phyloP scores from a whole-genome alignment of 2,329 filamentous ascomycete species.

The Colletotrichum tropicale region DNA sequence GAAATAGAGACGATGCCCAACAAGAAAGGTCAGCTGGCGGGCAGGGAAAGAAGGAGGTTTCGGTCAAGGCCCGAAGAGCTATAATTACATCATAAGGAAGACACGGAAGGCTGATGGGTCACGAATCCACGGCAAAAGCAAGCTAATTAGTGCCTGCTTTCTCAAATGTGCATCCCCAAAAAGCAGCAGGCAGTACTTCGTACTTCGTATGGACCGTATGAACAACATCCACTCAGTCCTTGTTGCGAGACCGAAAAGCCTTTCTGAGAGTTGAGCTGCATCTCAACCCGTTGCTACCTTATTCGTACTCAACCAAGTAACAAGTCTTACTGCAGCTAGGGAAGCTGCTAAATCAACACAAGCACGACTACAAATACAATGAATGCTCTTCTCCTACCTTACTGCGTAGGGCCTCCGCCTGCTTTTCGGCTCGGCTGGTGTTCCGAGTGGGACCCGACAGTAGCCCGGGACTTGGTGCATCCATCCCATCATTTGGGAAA shows the following conservation, averaged over 20 bases:
- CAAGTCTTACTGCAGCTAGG: background rate
- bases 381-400: background rate
- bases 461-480: background rate
- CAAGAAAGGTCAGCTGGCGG: background rate
- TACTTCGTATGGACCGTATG: background rate
- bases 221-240: background rate
- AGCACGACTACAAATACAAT: background rate
- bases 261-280: background rate
- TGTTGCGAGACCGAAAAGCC: background rate
- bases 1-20: background rate
- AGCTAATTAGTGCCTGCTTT: background rate
- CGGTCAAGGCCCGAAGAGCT: constrained; percentile 16
- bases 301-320: background rate
- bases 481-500: background rate
- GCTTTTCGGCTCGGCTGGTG: constrained; percentile 14
- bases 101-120: background rate
- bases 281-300: background rate
- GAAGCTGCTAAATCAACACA: background rate
- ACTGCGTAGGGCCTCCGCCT: background rate
- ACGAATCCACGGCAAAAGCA: background rate
- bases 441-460: constrained; percentile 2
- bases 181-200: background rate
- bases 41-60: background rate
- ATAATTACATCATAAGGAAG: constrained; percentile 15
- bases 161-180: background rate